These are phyloP conservation scores for Fusarium sterilihyphosum DNA, from an alignment of 2,329 filamentous ascomycete genomes.

Conservation along the genomic window DNA sequence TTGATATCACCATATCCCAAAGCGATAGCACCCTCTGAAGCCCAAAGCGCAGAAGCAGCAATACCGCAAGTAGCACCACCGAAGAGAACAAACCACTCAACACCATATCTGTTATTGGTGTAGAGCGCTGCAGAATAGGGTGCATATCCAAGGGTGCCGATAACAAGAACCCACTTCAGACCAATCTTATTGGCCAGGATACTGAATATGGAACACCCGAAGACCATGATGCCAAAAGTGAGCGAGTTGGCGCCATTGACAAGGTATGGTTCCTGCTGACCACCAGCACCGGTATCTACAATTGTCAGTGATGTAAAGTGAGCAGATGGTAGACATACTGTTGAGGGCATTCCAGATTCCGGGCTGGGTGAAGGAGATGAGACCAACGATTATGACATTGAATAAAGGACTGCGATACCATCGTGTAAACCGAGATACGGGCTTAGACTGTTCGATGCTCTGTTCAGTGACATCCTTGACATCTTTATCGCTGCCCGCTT, in stretches of 20 bases:
- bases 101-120: slow-evolving; percentile 61
- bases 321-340: slow-evolving; percentile 15
- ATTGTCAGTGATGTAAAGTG: background rate
- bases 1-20: slow-evolving; percentile 59
- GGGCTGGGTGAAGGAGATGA: slow-evolving; percentile 61
- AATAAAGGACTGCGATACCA: slow-evolving; percentile 51
- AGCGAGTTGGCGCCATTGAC: slow-evolving; percentile 42
- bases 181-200: slow-evolving; percentile 61
- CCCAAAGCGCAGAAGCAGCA: slow-evolving; percentile 62
- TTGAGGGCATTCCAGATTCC: slow-evolving; percentile 67
- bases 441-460: slow-evolving; percentile 23
- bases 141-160: slow-evolving; percentile 60
- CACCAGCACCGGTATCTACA: slow-evolving; percentile 60
- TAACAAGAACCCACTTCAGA: slow-evolving; percentile 55
- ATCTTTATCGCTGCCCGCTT: slow-evolving; percentile 26
- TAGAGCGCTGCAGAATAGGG: slow-evolving; percentile 60
- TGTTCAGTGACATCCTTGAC: slow-evolving; percentile 25
- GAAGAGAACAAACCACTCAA: slow-evolving; percentile 62
- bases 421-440: slow-evolving; percentile 36
- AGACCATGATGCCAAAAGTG: slow-evolving; percentile 55
- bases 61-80: slow-evolving; percentile 61
- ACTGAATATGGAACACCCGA: slow-evolving; percentile 53
- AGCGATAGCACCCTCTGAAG: slow-evolving; percentile 61
- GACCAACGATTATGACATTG: slow-evolving; percentile 63
- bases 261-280: slow-evolving; percentile 61